Conservation (phyloP, 495 filamentous ascomycete genomes). For the Hyaloscypha hepaticicola region DNA sequence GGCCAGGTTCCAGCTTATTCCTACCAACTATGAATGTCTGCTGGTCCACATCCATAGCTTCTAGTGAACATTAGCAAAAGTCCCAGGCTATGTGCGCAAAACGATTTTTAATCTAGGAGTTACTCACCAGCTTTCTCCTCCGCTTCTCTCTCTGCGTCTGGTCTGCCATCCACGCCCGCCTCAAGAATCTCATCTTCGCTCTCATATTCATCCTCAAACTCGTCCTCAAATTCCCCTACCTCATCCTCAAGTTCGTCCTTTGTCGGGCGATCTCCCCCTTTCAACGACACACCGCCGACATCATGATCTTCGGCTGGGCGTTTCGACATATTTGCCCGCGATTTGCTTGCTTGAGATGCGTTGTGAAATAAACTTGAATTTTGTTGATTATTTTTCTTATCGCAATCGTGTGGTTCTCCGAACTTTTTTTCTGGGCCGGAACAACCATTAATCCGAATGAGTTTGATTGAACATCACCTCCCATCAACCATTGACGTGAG, state of each 20-base stretch:
- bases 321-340: constrained; percentile 62
- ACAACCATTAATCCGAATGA: constrained; percentile 1
- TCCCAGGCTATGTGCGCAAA: constrained; percentile 11
- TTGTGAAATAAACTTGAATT: not conserved
- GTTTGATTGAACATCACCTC: constrained; percentile 4
- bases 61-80: constrained; percentile 40
- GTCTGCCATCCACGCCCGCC: constrained; percentile 88
- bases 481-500: not conserved
- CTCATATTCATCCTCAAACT: constrained; percentile 95
- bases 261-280: constrained; percentile 66
- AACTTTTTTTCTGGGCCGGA: constrained; percentile 9
- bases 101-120: not conserved
- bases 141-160: constrained; percentile 88
- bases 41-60: constrained; percentile 88
- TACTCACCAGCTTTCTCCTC: constrained; percentile 69
- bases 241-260: constrained; percentile 55
- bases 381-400: constrained; percentile 5
- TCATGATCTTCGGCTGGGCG: constrained; percentile 57
- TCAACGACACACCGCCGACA: constrained; percentile 58
- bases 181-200: constrained; percentile 95
- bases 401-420: not conserved
- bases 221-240: constrained; percentile 90
- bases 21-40: constrained; percentile 92
- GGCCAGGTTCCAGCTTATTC: constrained; percentile 79
- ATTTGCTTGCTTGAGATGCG: not conserved